phyloP scores from a whole-genome alignment of 345 rosid species.

The Aurinia saxatilis region DNA sequence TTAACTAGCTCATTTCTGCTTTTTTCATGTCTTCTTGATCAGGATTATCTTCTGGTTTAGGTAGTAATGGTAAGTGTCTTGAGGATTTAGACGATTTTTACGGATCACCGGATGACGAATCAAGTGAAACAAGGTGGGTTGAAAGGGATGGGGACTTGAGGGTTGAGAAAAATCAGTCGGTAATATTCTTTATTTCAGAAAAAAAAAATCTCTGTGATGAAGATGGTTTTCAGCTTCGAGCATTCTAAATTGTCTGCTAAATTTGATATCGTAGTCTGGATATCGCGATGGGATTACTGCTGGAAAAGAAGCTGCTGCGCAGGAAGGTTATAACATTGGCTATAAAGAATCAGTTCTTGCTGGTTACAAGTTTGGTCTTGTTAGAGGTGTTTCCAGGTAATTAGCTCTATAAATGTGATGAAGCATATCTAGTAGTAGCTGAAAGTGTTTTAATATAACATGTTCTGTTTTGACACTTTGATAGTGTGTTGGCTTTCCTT shows the following conservation, averaged over 20 bases:
- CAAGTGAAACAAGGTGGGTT: constrained; percentile 26
- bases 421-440: not conserved
- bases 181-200: constrained; percentile 15
- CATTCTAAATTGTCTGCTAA: not conserved
- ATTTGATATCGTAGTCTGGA: constrained; percentile 43
- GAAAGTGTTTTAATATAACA: too few relatives aligned
- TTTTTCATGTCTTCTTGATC: not conserved
- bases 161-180: constrained; percentile 39
- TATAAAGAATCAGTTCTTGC: constrained; percentile 51
- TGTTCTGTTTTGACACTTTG: too few relatives aligned
- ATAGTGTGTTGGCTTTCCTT: constrained; percentile 58
- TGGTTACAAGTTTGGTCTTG: constrained; percentile 71
- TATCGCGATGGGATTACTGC: constrained; percentile 78
- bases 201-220: not conserved
- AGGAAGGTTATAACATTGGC: constrained; percentile 75
- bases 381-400: constrained; percentile 79
- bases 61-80: constrained; percentile 20
- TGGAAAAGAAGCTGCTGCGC: constrained; percentile 68
- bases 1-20: not conserved
- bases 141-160: constrained; percentile 47
- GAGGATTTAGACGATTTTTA: constrained; percentile 36
- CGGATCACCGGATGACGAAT: constrained; percentile 43
- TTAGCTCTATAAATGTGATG: not conserved
- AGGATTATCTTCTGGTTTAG: constrained; percentile 13
- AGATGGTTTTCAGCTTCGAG: not conserved